These are phyloP conservation scores for Xylariomycetidae sp. DNA, from an alignment of 2,329 filamentous ascomycete genomes.

Conservation along the genomic window DNA sequence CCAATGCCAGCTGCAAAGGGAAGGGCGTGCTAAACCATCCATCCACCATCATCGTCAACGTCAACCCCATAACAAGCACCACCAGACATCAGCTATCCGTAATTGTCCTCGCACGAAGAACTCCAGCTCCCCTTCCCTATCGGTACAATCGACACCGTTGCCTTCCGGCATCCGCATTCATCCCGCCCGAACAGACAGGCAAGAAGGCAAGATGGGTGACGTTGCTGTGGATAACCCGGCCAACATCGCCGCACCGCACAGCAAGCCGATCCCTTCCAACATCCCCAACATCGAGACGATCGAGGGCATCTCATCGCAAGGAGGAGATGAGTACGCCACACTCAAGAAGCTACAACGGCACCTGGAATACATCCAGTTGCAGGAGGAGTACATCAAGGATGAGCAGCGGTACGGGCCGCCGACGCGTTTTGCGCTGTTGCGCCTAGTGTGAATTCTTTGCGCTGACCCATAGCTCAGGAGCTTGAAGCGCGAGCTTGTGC, in stretches of 20 bases:
- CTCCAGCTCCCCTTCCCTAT: neutral
- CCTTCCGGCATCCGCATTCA: neutral
- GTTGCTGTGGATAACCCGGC: constrained; percentile 76
- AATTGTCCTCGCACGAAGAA: too few species aligned
- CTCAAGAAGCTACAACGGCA: constrained; percentile 96
- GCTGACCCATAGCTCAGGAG: constrained; percentile 51
- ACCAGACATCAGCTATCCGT: constrained; percentile 4
- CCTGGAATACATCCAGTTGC: constrained; percentile 95
- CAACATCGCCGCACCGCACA: constrained; percentile 69
- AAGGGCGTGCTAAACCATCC: neutral
- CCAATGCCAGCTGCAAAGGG: too few species aligned
- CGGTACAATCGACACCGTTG: neutral
- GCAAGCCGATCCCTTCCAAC: constrained; percentile 70
- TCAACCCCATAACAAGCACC: constrained; percentile 4
- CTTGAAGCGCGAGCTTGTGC: constrained; percentile 92
- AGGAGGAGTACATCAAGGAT: constrained; percentile 99
- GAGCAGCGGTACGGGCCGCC: constrained; percentile 77
- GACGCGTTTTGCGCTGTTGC: neutral
- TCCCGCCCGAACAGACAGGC: constrained; percentile 1
- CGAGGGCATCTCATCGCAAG: constrained; percentile 74
- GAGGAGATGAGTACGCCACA: constrained; percentile 86
- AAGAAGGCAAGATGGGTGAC: constrained; percentile 65
- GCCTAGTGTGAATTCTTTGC: neutral
- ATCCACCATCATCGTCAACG: neutral
- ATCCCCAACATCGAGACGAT: constrained; percentile 88